Conservation (phyloP, 768 basidiomycete genomes). For the Podaxis sp. region DNA sequence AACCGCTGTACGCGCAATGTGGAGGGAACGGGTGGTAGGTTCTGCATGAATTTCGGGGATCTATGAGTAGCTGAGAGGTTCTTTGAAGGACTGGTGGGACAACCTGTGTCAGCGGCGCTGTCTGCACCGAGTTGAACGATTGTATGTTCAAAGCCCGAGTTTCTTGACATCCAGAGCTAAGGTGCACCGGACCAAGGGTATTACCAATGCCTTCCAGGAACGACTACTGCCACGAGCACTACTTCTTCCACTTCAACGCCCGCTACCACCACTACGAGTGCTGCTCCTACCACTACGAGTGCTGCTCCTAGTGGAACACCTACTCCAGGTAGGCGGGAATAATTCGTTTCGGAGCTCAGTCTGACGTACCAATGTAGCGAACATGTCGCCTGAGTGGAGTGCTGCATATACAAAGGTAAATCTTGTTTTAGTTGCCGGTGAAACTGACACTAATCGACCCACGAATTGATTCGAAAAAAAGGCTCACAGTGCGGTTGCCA, state of each 20-base stretch:
- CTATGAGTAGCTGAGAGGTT: neutral
- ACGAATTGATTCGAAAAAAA: slow-evolving; percentile 18
- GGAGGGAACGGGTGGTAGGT: slow-evolving; percentile 51
- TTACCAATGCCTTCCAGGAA: slow-evolving; percentile 49
- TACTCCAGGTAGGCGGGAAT: slow-evolving; percentile 15
- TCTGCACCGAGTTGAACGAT: slow-evolving; percentile 44
- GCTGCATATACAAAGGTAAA: slow-evolving; percentile 53
- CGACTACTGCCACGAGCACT: slow-evolving; percentile 26
- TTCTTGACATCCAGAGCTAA: neutral
- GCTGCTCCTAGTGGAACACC: slow-evolving; percentile 24
- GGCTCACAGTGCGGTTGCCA: slow-evolving; percentile 49
- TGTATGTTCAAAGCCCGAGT: slow-evolving; percentile 31
- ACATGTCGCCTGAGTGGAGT: slow-evolving; percentile 51
- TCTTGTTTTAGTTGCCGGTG: neutral
- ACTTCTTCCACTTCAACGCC: slow-evolving; percentile 22
- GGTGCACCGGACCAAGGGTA: slow-evolving; percentile 34
- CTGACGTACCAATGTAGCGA: slow-evolving; percentile 25
- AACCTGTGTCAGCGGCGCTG: slow-evolving; percentile 43
- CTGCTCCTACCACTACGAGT: slow-evolving; percentile 21
- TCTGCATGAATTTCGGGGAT: neutral
- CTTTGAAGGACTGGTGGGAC: slow-evolving; percentile 45
- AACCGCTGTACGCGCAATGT: slow-evolving; percentile 44
- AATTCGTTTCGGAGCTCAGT: neutral
- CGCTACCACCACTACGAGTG: slow-evolving; percentile 21
- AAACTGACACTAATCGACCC: neutral